A percentile compares a stretch with the other conserved stretches of the same genome.
Conservation (phyloP, 257 asterid species). For the Anisodus tanguticus region DNA sequence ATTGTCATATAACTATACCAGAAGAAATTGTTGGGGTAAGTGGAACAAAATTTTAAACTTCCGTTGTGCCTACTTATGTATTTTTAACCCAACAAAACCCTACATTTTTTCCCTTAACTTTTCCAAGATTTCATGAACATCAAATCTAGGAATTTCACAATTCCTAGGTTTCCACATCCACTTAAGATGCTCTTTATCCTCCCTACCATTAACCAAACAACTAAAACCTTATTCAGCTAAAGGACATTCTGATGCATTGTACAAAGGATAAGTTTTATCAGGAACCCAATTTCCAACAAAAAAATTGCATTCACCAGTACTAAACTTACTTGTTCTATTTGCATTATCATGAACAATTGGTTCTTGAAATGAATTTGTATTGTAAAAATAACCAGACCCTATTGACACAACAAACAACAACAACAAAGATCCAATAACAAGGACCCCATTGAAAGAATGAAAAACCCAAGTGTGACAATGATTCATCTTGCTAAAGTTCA, state of each 20-base stretch:
- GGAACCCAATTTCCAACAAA: constrained; percentile 84
- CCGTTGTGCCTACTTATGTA: too few species aligned
- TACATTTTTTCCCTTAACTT: constrained; percentile 60
- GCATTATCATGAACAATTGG: constrained; percentile 41
- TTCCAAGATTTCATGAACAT: constrained; percentile 58
- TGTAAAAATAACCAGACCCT: constrained; percentile 63
- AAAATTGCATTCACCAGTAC: constrained; percentile 58
- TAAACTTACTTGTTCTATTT: constrained; percentile 17
- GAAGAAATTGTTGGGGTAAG: too few species aligned
- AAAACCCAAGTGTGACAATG: constrained; percentile 56
- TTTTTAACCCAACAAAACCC: constrained; percentile 65
- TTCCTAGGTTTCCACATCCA: constrained; percentile 87
- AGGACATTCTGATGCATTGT: constrained; percentile 83
- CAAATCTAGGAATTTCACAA: constrained; percentile 71
- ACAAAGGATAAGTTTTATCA: constrained; percentile 75
- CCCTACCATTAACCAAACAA: constrained; percentile 86
- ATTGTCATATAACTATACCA: too few species aligned
- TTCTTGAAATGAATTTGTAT: constrained; percentile 52
- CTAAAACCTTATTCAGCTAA: constrained; percentile 74
- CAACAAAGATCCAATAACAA: constrained; percentile 58
- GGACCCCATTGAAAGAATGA: constrained; percentile 61
- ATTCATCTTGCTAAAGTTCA: constrained; percentile 52
- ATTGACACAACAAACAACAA: constrained; percentile 64
- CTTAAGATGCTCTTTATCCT: constrained; percentile 67
- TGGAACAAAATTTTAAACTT: too few species aligned